Conservation (phyloP, 345 rosid species). For the Camelina sativa region DNA sequence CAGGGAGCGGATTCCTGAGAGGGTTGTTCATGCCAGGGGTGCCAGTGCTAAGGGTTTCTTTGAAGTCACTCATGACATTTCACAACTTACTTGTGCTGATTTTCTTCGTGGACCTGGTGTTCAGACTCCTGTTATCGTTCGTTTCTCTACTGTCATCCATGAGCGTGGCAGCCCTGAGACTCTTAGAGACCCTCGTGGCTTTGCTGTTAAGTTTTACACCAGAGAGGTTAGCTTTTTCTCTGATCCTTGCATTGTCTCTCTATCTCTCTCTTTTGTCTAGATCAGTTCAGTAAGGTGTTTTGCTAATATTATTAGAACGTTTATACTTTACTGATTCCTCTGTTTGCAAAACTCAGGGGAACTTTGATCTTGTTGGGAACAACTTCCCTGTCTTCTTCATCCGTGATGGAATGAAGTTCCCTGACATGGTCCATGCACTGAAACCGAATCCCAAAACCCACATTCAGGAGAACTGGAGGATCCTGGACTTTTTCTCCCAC, state of each 20-base stretch:
- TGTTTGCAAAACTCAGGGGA: conserved; percentile 63
- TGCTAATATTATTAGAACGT: neutral
- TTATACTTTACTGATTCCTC: conserved; percentile 8
- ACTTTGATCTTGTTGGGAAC: conserved; percentile 99
- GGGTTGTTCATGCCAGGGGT: conserved; percentile 98
- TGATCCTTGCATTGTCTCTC: conserved; percentile 8
- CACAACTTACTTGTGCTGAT: conserved; percentile 84
- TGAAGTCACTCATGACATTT: conserved; percentile 92
- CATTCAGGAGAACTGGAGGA: conserved; percentile 96
- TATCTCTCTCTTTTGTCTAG: no score
- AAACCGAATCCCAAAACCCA: conserved; percentile 99
- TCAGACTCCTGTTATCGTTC: conserved; percentile 94
- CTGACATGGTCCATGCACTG: conserved; percentile 89
- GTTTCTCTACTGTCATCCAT: conserved; percentile 97
- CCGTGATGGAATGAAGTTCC: conserved; percentile 97
- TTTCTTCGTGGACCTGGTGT: conserved; percentile 92
- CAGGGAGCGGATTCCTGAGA: conserved; percentile 95
- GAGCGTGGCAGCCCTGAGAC: conserved; percentile 99
- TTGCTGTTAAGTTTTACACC: conserved; percentile 97
- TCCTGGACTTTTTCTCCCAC: conserved; percentile 91
- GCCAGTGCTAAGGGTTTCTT: conserved; percentile 99
- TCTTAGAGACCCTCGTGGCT: conserved; percentile 93
- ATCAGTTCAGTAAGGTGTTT: no score
- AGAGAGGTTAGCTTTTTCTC: conserved; percentile 70
- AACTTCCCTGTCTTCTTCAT: conserved; percentile 95